Conservation (phyloP, 2,329 filamentous ascomycete genomes). For the Bipolaris cookei region DNA sequence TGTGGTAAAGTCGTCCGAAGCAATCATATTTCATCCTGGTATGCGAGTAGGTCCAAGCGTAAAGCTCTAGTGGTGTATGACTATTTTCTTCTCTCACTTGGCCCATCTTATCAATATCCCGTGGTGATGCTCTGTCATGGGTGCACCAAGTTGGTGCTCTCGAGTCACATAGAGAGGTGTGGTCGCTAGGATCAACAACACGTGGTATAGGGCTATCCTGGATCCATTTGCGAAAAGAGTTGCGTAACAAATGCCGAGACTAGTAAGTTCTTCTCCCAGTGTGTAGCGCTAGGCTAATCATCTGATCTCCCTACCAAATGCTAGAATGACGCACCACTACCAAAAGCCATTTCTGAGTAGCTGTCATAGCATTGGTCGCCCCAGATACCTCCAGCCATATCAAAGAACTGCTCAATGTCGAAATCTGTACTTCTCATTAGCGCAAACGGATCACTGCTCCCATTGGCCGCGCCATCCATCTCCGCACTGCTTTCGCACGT, state of each 20-base stretch:
- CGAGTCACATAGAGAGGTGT: not conserved
- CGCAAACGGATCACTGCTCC: constrained; percentile 26
- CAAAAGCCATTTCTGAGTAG: constrained; percentile 36
- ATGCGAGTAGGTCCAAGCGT: not conserved
- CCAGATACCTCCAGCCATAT: constrained; percentile 38
- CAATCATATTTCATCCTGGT: not conserved
- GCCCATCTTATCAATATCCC: not conserved
- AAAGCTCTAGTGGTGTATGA: not conserved
- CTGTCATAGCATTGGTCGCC: constrained; percentile 30
- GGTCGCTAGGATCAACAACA: not conserved
- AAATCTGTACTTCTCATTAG: constrained; percentile 37
- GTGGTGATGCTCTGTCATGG: not conserved
- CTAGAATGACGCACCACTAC: constrained; percentile 5
- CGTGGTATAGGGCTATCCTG: not conserved
- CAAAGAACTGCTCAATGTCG: constrained; percentile 45
- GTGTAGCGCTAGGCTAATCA: not conserved
- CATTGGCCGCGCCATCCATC: constrained; percentile 7
- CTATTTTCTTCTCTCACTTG: not conserved
- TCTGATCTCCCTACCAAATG: not conserved
- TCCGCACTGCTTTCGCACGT: constrained; percentile 3
- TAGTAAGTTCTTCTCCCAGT: not conserved
- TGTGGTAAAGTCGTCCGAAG: not conserved
- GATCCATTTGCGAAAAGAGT: not conserved
- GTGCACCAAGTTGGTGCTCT: not conserved
- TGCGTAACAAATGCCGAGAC: too few relatives aligned